Base-by-base conservation (phyloP, 2,329 filamentous ascomycete genomes). In the Fusarium robinianum region DNA sequence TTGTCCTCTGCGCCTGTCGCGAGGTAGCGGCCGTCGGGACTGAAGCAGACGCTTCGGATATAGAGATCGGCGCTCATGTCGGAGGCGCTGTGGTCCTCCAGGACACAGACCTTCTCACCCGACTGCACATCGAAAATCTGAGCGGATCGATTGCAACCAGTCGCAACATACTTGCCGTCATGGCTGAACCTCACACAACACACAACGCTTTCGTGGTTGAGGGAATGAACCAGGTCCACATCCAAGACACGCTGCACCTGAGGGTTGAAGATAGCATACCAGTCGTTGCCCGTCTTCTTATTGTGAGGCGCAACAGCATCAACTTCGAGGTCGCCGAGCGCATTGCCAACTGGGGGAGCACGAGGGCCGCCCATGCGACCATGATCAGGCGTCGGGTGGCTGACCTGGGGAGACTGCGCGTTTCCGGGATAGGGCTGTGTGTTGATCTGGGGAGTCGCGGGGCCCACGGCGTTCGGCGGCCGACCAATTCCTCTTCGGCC, bases 1-100 rank as follows among this genome's bases (percentile, higher is more conserved):
- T 96, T 97, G 71, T 99, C 94, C 68, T 99, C 94, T 2, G 94
- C 94, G 66, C 94, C 94, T 11, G 94, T 99, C 5, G 94, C 94
- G 22, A 99, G 80, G 61, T 90, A 96, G 63, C 87, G 87, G 49
- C 94, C 92, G 67, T 97, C 91, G 9, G 94, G 94, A 66, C 92
- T 97, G 78, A 99, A 99, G 77, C 94, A 99, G 41, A 99, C 94
- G 63, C 92, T 97, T 60, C 94, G 79, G 61, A 99, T 99, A 70
- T 97, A 99, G 21, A 99, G 77, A 70, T 99, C 94, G 18, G 92
- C 91, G 41, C 88, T 85, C 60, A 91, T 84, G 57, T 95, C 90
- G 8, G 62, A 57, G 31, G 90, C 88, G 31, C 79, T 86, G 59
- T 92, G 87, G 61, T 99, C 94, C 68, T 96, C 90, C 22, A 97